Evolutionary conservation across 78 protist genomes (phyloP), one percentile per base, ranked within the genome.

Genomic region (Tieghemostelium lacteum): DNA sequence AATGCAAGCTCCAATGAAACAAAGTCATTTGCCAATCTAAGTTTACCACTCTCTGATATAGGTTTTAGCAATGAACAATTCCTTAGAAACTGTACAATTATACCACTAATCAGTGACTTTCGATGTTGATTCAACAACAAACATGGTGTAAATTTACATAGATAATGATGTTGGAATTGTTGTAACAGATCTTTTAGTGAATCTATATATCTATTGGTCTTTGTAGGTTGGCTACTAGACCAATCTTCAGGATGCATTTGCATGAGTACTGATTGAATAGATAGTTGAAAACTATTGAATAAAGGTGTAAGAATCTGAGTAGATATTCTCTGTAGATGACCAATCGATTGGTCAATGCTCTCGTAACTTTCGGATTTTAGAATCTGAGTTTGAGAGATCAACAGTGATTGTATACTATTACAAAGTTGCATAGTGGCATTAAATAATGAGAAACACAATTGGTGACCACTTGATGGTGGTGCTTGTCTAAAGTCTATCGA

Each of bases 41-140:
- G 42, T 42, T 52, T 80, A 17, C 78, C 89, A 39, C 69, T 80
- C 28, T 80, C 89, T 22, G 69, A 58, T 29, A 80, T 55, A 54
- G 89, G 75, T 50, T 49, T 64, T 28, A 80, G 34, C 28, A 80
- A 36, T 10, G 89, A 80, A 14, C 69, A 72, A 42, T 66, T 37
- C 24, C 75, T 33, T 2, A 80, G 1, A 42, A 66, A 80, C 2
- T 39, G 29, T 29, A 45, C 69, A 10, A 80, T 57, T 34, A 80
- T 55, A 12, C 26, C 16, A 2, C 78, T n/a, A 7, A 42, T 63
- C 14, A 80, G 28, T 8, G 45, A 0, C 12, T 34, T 28, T 24
- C n/a, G 19, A 28, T 69, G 77, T 28, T 26, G 57, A 26, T 49
- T 36, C 4, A 69, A 63, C 20, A 80, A 16, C 4, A 8, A 57